Evolutionary conservation across 2,329 filamentous ascomycete species (phyloP), one percentile per base, ranked within the genome.

Genomic region (Penicillium sp.): DNA sequence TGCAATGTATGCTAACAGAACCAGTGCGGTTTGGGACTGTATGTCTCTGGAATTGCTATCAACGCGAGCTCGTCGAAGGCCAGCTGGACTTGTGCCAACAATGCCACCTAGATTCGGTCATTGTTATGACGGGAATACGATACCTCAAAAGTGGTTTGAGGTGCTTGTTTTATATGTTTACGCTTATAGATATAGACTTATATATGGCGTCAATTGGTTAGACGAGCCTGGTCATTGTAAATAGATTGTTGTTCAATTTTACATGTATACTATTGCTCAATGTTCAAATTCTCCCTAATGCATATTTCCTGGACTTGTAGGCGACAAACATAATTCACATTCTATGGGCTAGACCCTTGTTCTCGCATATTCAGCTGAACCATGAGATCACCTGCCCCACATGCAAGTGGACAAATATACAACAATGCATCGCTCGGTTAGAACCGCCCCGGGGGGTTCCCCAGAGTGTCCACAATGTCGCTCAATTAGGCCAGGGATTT

Each of bases 1-100:
- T 9, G 13, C 5, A 36, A 10, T 7, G 0, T 14, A 0, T 38
- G 14, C 57, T 64, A 41, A 63, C 41, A 32, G 23, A 3, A 43
- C 11, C 23, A 68, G 71, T 76, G 73, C 53, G 73, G 71, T n/a
- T 52, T 76, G 41, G 74, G 74, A 7, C 64, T 77, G 3, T 77
- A 74, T 46, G 70, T 74, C 35, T 74, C 72, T 3, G 73, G 73
- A 9, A 67, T 65, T 45, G 67, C 73, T 2, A 76, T 77, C 41
- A 61, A 69, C 48, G 62, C 71, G 1, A 66, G 68, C 54, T 60
- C 68, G 8, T 56, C 62, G 35, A 66, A 63, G 8, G 60, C 62
- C n/a, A 73, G 67, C 57, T 76, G 74, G 64, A 71, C 73, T 2
- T 76, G 74, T 56, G 65, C 68, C 46, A 72, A 67, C 53, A 74